Conservation (phyloP, 2,329 filamentous ascomycete genomes). For the Microcera coccophila region DNA sequence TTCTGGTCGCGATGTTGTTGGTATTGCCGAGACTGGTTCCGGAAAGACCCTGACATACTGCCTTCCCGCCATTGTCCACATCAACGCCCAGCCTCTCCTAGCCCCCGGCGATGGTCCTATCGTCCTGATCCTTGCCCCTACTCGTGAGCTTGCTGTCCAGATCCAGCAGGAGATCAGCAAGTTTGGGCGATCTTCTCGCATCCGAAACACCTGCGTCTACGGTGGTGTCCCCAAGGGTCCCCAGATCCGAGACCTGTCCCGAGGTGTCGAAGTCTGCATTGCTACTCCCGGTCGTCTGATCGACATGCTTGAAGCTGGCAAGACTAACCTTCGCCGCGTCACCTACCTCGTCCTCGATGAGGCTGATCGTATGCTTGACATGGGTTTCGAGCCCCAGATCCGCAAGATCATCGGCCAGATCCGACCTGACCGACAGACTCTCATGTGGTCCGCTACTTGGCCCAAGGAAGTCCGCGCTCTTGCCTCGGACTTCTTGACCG, state of each 20-base stretch:
- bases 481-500: constrained; percentile 82
- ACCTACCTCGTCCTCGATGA: constrained; percentile 98
- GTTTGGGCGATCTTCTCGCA: constrained; percentile 95
- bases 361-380: constrained; percentile 99
- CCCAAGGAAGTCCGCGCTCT: constrained; percentile 96
- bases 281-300: constrained; percentile 96
- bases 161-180: constrained; percentile 99
- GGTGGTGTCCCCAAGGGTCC: constrained; percentile 97
- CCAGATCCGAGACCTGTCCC: constrained; percentile 90
- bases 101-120: constrained; percentile 95
- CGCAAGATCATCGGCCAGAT: constrained; percentile 98
- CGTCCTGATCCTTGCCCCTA: constrained; percentile 91
- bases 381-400: constrained; percentile 99
- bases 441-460: constrained; percentile 99
- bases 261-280: constrained; percentile 97
- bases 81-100: constrained; percentile 96
- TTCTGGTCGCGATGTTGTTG: constrained; percentile 94
- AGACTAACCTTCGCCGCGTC: constrained; percentile 95
- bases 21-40: constrained; percentile 98
- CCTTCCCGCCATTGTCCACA: constrained; percentile 96
- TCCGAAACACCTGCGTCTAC: constrained; percentile 98
- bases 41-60: constrained; percentile 99
- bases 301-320: constrained; percentile 96
- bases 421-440: constrained; percentile 95
- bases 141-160: constrained; percentile 95